Base-by-base conservation (phyloP, 805 yeast genomes). In the Saccharomycopsis olivae region DNA sequence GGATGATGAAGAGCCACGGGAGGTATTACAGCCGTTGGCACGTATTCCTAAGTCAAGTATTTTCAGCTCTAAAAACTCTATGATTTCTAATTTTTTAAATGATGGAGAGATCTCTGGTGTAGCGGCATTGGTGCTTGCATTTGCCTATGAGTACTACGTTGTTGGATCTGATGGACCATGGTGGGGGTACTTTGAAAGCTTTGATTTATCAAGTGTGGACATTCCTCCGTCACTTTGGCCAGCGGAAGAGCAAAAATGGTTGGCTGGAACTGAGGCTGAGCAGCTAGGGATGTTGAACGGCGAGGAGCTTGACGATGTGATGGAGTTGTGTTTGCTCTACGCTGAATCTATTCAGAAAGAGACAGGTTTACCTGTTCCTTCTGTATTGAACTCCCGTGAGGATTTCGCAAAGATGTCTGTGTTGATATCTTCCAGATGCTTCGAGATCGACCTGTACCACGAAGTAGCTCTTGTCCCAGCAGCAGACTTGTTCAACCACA, bases 401-500 rank as follows among this genome's bases (percentile, higher is more conserved):
- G 18, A 38, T 5, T 45, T 45, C 33, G 39, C 40, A 18, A 41
- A 45, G 29, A 29, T 45, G 28, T 29, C 37, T 6, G 35, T 31
- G 23, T n/a, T 42, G 17, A 39, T 45, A 13, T 33, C 44, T 23
- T 46, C 42, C 8, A 67, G 96, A 46, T 87, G 88, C 1, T 88
- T 89, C 55, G 77, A 75, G 30, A 46, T 46, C 21, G 97, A 89
- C 56, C 66, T 66, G 36, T 87, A 58, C 53, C 85, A 80, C 50
- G 82, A 76, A 24, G 65, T 78, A 23, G 85, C 83, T 0, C 61
- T 89, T 36, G 95, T 88, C 18, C 96, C 96, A 0, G 84, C 87
- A 13, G 96, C 96, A 0, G 95, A 88, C 58, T 61, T 89, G 27
- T 85, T 87, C 60, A 88, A 88, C 49, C 96, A 87, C 53, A 56